Percentiles rank a stretch among this genome's conserved stretches.
These are phyloP conservation scores for Fusarium miscanthi DNA, from an alignment of 2,329 filamentous ascomycete genomes.

Conservation along the genomic window DNA sequence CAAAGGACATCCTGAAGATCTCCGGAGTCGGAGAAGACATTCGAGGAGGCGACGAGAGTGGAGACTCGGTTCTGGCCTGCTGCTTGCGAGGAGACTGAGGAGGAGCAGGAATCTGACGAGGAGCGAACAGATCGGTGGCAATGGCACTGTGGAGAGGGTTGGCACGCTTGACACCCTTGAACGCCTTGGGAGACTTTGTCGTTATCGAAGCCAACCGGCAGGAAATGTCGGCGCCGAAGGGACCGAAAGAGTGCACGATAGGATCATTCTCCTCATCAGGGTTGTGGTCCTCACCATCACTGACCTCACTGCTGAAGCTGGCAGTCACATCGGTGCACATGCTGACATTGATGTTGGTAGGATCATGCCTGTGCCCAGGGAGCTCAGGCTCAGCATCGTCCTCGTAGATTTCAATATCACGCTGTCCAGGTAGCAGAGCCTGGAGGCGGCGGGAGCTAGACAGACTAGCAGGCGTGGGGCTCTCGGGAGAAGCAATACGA, in stretches of 20 bases:
- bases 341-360: constrained; percentile 53
- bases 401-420: constrained; percentile 77
- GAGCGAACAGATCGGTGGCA: constrained; percentile 42
- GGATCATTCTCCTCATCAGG: constrained; percentile 96
- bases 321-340: constrained; percentile 63
- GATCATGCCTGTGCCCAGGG: constrained; percentile 47
- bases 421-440: constrained; percentile 55
- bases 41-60: constrained; percentile 44
- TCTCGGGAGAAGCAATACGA: constrained; percentile 79
- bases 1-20: constrained; percentile 41
- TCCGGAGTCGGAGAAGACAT: constrained; percentile 37
- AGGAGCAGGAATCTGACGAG: constrained; percentile 37
- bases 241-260: constrained; percentile 90
- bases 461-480: constrained; percentile 64
- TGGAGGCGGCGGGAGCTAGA: constrained; percentile 58
- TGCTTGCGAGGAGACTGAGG: constrained; percentile 42
- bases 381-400: constrained; percentile 73
- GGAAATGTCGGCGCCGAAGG: constrained; percentile 88
- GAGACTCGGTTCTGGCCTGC: constrained; percentile 37
- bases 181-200: constrained; percentile 70
- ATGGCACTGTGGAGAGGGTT: constrained; percentile 36
- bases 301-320: constrained; percentile 68
- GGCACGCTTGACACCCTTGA: constrained; percentile 41
- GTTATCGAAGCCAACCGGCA: constrained; percentile 82
- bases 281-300: constrained; percentile 72